Percentiles rank a stretch among this genome's conserved stretches.
Conservation (phyloP, 2,329 filamentous ascomycete species). For the Hawksworthiomyces lignivorus region DNA sequence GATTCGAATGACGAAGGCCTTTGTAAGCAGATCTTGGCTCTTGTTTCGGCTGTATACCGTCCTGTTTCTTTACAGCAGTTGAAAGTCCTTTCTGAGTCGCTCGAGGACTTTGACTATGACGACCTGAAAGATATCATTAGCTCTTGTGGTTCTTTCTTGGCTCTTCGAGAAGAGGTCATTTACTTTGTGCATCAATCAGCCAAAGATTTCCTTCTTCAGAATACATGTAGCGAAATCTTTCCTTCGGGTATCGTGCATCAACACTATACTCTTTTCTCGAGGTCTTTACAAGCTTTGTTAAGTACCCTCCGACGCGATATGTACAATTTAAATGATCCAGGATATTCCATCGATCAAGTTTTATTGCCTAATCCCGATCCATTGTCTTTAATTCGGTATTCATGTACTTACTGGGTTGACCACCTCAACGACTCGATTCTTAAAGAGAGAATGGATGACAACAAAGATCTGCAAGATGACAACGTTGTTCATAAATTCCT, state of each 20-base stretch:
- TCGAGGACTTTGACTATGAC: slow-evolving; percentile 10
- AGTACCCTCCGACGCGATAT: slow-evolving; percentile 27
- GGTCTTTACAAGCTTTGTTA: slow-evolving; percentile 26
- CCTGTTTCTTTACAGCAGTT: slow-evolving; percentile 31
- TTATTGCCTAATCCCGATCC: slow-evolving; percentile 18
- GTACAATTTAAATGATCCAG: slow-evolving; percentile 21
- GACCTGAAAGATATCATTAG: slow-evolving; percentile 22
- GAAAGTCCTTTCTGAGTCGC: slow-evolving; percentile 13
- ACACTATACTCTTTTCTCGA: slow-evolving; percentile 25
- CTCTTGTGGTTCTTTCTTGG: slow-evolving; percentile 35
- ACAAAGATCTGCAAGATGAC: slow-evolving; percentile 16
- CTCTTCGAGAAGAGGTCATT: slow-evolving; percentile 20
- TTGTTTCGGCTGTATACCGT: slow-evolving; percentile 23
- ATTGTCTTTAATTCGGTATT: slow-evolving; percentile 22
- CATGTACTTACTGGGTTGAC: slow-evolving; percentile 27
- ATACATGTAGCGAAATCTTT: slow-evolving; percentile 20
- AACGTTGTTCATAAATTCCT: slow-evolving; percentile 25
- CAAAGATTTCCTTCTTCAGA: slow-evolving; percentile 30
- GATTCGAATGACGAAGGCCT: slow-evolving; percentile 20
- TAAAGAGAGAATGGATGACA: neutral
- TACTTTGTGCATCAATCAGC: slow-evolving; percentile 36
- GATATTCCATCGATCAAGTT: slow-evolving; percentile 18
- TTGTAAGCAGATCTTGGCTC: slow-evolving; percentile 27
- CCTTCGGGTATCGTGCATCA: slow-evolving; percentile 17
- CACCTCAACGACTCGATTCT: slow-evolving; percentile 23